Evolutionary conservation across 1,284 basidiomycete species (phyloP).

Genomic region (Sporisorium graminicola): DNA sequence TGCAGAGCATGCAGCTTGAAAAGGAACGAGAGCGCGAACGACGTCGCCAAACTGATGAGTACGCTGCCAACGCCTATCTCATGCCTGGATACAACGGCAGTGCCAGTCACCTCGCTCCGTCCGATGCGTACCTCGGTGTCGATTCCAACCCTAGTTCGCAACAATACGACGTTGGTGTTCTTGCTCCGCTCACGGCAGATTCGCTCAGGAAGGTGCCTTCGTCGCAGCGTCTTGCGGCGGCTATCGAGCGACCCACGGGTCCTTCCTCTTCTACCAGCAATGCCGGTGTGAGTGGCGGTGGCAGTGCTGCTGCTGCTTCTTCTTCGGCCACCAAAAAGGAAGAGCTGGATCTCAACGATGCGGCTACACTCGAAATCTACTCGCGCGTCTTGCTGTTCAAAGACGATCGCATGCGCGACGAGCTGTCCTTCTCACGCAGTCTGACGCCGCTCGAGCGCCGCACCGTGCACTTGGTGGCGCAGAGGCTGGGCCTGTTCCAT

Average conservation of each 20-base stretch:
- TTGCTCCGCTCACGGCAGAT: constrained; percentile 53
- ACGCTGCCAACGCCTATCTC: constrained; percentile 46
- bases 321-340: constrained; percentile 72
- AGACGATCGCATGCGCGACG: constrained; percentile 96
- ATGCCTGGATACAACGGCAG: constrained; percentile 39
- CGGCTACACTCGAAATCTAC: constrained; percentile 94
- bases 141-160: too few species aligned
- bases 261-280: constrained; percentile 48
- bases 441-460: constrained; percentile 86
- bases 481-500: constrained; percentile 94
- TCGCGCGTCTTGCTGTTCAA: constrained; percentile 97
- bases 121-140: constrained; percentile 29
- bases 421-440: constrained; percentile 91
- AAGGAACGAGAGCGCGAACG: constrained; percentile 66
- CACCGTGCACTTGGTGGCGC: constrained; percentile 94
- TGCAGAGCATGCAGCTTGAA: constrained; percentile 75
- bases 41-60: constrained; percentile 53
- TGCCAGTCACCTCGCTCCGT: constrained; percentile 14
- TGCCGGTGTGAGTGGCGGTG: constrained; percentile 71
- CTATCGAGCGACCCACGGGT: constrained; percentile 22
- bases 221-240: constrained; percentile 29
- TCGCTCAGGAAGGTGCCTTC: constrained; percentile 48
- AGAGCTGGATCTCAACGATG: constrained; percentile 90
- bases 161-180: constrained; percentile 16
- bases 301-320: constrained; percentile 62